Conservation (phyloP, 169 alveolate species). For the Plasmodium cynomolgi region DNA sequence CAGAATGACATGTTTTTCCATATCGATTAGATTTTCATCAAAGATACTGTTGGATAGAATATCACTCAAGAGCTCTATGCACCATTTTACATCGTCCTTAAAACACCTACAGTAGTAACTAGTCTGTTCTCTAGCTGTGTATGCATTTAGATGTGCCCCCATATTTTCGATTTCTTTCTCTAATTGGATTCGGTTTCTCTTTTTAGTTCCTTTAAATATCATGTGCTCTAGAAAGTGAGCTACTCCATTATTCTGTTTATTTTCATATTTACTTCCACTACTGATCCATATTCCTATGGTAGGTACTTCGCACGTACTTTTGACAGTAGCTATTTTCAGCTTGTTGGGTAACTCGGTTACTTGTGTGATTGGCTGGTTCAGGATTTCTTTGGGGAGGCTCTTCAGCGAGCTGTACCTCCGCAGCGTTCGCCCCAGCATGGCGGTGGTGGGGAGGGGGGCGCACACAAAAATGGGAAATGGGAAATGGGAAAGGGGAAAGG, state of each 20-base stretch:
- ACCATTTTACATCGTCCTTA: constrained; percentile 87
- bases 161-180: constrained; percentile 96
- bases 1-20: constrained; percentile 93
- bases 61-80: constrained; percentile 94
- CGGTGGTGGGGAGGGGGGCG: too few relatives aligned
- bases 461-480: neutral
- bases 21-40: constrained; percentile 88
- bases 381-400: constrained; percentile 20
- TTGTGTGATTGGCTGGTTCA: constrained; percentile 37
- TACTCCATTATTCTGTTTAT: constrained; percentile 92
- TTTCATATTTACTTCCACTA: constrained; percentile 96
- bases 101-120: constrained; percentile 91
- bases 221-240: constrained; percentile 98
- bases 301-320: constrained; percentile 85
- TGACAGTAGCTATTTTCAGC: constrained; percentile 91
- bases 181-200: constrained; percentile 90
- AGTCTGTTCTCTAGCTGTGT: constrained; percentile 98
- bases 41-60: constrained; percentile 92
- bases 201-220: constrained; percentile 96
- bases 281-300: constrained; percentile 96
- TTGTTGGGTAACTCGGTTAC: constrained; percentile 86
- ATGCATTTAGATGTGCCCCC: constrained; percentile 98
- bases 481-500: neutral
- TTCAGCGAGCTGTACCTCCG: constrained; percentile 1
- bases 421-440: constrained; percentile 5